Base-by-base conservation (phyloP, 306 rosid species). In the Begonia fuchsioides region DNA sequence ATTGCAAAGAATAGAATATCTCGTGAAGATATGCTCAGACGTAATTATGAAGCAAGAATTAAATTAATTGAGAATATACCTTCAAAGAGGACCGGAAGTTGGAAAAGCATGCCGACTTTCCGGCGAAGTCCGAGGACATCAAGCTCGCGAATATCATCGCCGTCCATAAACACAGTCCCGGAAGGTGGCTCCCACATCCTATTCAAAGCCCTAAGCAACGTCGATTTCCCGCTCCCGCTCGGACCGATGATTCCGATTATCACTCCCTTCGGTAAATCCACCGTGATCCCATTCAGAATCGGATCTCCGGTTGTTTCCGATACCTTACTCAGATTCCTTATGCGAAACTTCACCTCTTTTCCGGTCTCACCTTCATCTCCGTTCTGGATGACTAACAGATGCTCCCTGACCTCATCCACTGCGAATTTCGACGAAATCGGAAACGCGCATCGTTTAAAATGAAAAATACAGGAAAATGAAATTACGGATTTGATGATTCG, bases 211-310 rank as follows among this genome's bases (percentile, higher is more conserved):
- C 92, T 76, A 20, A 90, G 55, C 54, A 80, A 58, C 50, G 94
- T 84, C 13, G 95, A 84, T 56, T 90, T 90, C n/a, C 95, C 97
- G 48, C 97, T 76, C 1, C 95, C 95, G 18, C 95, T 90, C n/a
- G 97, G 97, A 2, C 95, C 97, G 0, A 84, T 77, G 73, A 88
- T 44, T 9, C 97, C 93, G 0, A 88, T 70, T 47, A 84, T 69
- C 18, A 49, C 59, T 20, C 87, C 97, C 57, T 61, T 76, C 0
- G 90, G 95, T 9, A 84, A 55, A 15, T 76, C 72, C 18, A 88
- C 50, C 54, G 51, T 67, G 54, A 83, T 58, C 52, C 81, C 76
- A 10, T 65, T 88, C 26, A 88, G 77, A 12, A 83, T 81, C 16
- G 68, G 17, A 52, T 43, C 58, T 9, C 83, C 93, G 3, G 53